These are phyloP conservation scores for Neostapfia colusana DNA, from an alignment of 176 grass and related monocot genomes.

Conservation along the genomic window DNA sequence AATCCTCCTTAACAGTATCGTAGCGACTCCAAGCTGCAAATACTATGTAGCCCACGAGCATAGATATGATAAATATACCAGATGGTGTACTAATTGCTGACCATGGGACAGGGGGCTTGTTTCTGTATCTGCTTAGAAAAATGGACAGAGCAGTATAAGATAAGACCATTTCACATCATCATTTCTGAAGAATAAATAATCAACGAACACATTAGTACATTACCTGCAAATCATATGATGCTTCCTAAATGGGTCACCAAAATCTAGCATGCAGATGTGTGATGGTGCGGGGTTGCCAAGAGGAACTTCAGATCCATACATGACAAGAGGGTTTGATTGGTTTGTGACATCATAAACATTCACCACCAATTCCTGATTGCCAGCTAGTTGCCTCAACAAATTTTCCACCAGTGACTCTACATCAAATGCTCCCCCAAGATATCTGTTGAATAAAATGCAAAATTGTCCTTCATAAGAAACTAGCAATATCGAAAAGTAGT, in stretches of 20 bases:
- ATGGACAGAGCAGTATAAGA: constrained; percentile 16
- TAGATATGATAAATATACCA: constrained; percentile 72
- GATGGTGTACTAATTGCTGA: constrained; percentile 67
- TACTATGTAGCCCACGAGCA: constrained; percentile 81
- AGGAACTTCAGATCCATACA: constrained; percentile 89
- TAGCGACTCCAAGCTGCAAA: constrained; percentile 92
- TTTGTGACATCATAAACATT: constrained; percentile 98
- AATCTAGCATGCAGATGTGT: constrained; percentile 75
- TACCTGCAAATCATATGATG: constrained; percentile 98
- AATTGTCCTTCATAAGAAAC: constrained; percentile 6
- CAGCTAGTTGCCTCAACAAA: constrained; percentile 83
- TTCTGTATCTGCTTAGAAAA: constrained; percentile 71
- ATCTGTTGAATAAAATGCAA: constrained; percentile 45
- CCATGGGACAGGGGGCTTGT: constrained; percentile 64
- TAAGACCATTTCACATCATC: constrained; percentile 14
- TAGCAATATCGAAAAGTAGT: not conserved
- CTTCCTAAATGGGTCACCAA: constrained; percentile 88
- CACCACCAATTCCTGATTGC: constrained; percentile 89
- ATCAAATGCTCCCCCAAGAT: constrained; percentile 95
- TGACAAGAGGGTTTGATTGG: constrained; percentile 70
- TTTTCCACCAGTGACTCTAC: constrained; percentile 98
- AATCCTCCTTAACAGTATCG: constrained; percentile 95
- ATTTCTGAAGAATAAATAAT: constrained; percentile 25
- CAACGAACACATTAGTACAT: constrained; percentile 35
- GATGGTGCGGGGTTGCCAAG: constrained; percentile 56